A percentile compares a stretch with the other conserved stretches of the same genome.
Evolutionary conservation across 73 alveolate genomes (phyloP).

Genomic region (Paramecium sexaurelia): DNA sequence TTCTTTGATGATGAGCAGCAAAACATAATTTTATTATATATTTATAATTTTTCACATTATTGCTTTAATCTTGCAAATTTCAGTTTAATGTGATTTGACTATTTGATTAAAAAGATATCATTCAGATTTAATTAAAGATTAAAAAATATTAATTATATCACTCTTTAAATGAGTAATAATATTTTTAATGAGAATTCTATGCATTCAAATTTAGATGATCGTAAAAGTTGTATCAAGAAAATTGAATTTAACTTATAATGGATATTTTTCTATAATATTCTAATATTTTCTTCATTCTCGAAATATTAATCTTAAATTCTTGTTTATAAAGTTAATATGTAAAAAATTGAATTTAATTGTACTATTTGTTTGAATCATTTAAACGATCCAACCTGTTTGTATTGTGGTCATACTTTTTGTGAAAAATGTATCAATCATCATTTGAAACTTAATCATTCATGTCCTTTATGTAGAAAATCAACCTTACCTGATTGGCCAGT

Average conservation of each 20-base stretch:
- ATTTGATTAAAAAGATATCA: neutral
- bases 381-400: neutral
- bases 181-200: neutral
- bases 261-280: neutral
- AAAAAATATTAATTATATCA: neutral
- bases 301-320: neutral
- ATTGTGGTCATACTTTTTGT: conserved; percentile 33
- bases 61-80: neutral
- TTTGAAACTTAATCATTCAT: neutral
- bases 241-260: neutral
- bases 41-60: neutral
- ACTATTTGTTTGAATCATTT: conserved; percentile 1
- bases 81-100: neutral
- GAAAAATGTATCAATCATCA: conserved; percentile 10
- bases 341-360: neutral
- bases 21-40: neutral
- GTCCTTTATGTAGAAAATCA: neutral
- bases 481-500: neutral
- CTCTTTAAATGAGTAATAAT: neutral
- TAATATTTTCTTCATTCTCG: neutral
- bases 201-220: neutral
- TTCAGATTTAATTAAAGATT: neutral
- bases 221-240: neutral
- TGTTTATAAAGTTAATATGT: neutral
- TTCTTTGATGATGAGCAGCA: neutral